These are phyloP conservation scores for Zoysia pacifica DNA, from an alignment of 176 grass and related monocot genomes.

Conservation along the genomic window DNA sequence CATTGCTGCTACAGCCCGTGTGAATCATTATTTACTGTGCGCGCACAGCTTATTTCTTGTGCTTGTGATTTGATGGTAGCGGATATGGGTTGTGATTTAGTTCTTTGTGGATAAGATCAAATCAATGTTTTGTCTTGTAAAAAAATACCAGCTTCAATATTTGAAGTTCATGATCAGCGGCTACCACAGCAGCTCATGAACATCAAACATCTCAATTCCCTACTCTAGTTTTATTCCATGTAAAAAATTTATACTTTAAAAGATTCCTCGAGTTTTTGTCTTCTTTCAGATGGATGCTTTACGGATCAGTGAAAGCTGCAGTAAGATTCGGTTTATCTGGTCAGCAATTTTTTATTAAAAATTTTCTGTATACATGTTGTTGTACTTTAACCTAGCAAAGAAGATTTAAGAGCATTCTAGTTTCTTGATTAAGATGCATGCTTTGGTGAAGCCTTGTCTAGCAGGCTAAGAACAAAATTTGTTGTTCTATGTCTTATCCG, in stretches of 20 bases:
- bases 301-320: constrained; percentile 22
- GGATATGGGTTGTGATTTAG: constrained; percentile 25
- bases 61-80: constrained; percentile 51
- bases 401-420: constrained; percentile 18
- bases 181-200: background rate
- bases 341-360: background rate
- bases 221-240: constrained; percentile 6
- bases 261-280: constrained; percentile 53
- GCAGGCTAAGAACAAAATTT: background rate
- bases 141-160: background rate
- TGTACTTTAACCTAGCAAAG: constrained; percentile 6
- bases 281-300: constrained; percentile 38
- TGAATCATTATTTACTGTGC: constrained; percentile 44
- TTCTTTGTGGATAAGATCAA: constrained; percentile 43
- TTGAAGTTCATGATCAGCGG: background rate
- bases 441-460: constrained; percentile 34
- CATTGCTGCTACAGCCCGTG: constrained; percentile 29
- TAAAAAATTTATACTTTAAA: constrained; percentile 30
- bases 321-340: constrained; percentile 41
- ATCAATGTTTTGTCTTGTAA: constrained; percentile 35
- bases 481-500: background rate
- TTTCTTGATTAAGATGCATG: constrained; percentile 34
- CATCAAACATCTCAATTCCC: constrained; percentile 30
- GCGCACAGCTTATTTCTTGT: constrained; percentile 56
- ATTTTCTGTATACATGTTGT: background rate